These are phyloP conservation scores for Alternaria novae-zelandiae DNA, from an alignment of 2,329 filamentous ascomycete genomes.

Conservation along the genomic window DNA sequence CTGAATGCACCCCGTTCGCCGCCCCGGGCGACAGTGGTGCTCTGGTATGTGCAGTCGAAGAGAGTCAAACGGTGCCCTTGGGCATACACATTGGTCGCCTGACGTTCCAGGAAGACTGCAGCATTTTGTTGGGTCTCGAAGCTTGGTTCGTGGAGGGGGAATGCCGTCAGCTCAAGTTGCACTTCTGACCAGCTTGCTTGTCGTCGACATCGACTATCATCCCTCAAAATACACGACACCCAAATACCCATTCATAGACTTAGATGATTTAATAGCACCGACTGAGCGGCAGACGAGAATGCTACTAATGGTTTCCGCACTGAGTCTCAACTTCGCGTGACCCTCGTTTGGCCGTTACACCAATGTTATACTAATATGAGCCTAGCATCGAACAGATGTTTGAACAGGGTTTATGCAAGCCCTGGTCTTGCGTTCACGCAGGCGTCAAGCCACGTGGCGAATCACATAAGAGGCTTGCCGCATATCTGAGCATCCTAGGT, in stretches of 20 bases:
- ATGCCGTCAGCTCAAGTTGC: not conserved
- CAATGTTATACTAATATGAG: not conserved
- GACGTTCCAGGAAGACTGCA: not conserved
- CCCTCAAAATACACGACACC: not conserved
- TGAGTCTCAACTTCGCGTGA: not conserved
- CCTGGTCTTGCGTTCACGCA: not conserved
- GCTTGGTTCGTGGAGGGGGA: not conserved
- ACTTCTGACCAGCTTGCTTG: not conserved
- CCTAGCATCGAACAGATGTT: not conserved
- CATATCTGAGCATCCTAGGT: not conserved
- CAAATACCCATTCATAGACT: not conserved
- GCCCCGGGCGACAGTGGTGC: not conserved
- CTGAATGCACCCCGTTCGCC: not conserved
- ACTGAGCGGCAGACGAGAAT: not conserved
- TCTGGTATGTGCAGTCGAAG: not conserved
- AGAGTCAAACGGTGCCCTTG: not conserved
- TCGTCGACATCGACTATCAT: not conserved
- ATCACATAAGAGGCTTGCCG: not conserved
- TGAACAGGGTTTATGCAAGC: rapidly evolving
- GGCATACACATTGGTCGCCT: not conserved
- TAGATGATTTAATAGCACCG: not conserved
- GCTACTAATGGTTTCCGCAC: not conserved
- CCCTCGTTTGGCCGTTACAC: not conserved
- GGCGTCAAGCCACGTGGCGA: not conserved
- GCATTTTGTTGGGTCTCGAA: not conserved